These are phyloP conservation scores for Tetraselmis chui DNA, from an alignment of 139 green algal species.

Conservation along the genomic window DNA sequence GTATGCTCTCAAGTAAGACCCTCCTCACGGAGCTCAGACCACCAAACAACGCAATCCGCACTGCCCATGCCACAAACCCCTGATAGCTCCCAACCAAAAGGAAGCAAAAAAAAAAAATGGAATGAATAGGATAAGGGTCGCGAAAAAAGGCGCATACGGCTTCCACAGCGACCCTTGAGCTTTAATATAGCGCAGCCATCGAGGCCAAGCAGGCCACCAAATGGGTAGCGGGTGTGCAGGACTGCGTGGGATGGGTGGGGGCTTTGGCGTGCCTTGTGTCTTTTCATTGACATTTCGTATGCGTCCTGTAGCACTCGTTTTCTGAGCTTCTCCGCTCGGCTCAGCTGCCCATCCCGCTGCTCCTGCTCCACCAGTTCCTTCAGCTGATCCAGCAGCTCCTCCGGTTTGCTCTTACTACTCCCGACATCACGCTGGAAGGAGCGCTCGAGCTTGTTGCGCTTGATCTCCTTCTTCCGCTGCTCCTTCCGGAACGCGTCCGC, in stretches of 20 bases:
- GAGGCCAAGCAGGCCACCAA: too few species aligned
- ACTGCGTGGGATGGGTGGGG: too few species aligned
- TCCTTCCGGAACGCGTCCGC: slow-evolving; percentile 52
- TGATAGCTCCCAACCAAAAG: too few species aligned
- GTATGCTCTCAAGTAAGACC: background rate
- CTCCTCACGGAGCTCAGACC: too few species aligned
- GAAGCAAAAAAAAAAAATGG: too few species aligned
- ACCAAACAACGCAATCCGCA: too few species aligned
- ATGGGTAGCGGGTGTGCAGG: background rate
- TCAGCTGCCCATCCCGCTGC: slow-evolving; percentile 39
- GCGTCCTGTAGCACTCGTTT: slow-evolving; percentile 80
- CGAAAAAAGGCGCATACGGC: too few species aligned
- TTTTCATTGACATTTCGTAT: slow-evolving; percentile 68
- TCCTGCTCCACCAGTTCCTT: slow-evolving; percentile 68
- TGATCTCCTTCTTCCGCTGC: slow-evolving; percentile 72
- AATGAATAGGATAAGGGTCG: too few species aligned
- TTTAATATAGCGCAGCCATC: too few species aligned
- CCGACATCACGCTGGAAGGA: slow-evolving; percentile 65
- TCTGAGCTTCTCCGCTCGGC: slow-evolving; percentile 57
- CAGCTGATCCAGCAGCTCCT: slow-evolving; percentile 57
- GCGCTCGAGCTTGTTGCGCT: slow-evolving; percentile 77
- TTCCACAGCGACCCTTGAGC: too few species aligned
- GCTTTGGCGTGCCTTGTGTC: slow-evolving; percentile 42
- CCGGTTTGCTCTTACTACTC: slow-evolving; percentile 36
- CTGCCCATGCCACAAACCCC: too few species aligned